A percentile compares a stretch with the other conserved stretches of the same genome.
Conservation (phyloP, 2,329 filamentous ascomycete genomes). For the Aspergillus floridensis region DNA sequence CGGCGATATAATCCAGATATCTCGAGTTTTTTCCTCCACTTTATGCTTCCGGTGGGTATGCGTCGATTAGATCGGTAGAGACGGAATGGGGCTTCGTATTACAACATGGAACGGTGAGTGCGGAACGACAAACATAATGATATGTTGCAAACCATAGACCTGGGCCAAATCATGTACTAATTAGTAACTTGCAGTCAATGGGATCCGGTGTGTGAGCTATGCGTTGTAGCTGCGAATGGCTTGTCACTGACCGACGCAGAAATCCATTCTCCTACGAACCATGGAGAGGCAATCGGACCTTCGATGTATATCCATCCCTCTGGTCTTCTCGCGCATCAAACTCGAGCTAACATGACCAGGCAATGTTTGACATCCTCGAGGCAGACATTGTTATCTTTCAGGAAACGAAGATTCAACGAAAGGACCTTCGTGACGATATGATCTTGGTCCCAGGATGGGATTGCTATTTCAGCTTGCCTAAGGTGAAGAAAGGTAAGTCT, state of each 20-base stretch:
- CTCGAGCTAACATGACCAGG: slow-evolving; percentile 43
- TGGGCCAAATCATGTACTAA: slow-evolving; percentile 22
- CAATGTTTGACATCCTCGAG: slow-evolving; percentile 92
- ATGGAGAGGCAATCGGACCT: slow-evolving; percentile 71
- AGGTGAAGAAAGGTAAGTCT: slow-evolving; percentile 77
- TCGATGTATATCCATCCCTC: slow-evolving; percentile 52
- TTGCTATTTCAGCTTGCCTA: slow-evolving; percentile 89
- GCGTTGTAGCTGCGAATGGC: not conserved
- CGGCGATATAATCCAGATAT: not conserved
- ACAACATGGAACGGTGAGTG: slow-evolving; percentile 79
- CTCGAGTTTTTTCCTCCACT: not conserved
- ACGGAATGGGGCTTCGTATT: slow-evolving; percentile 70
- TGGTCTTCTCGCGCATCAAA: not conserved
- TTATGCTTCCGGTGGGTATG: slow-evolving; percentile 12
- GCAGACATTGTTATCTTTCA: slow-evolving; percentile 94
- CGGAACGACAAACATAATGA: not conserved
- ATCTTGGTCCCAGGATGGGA: slow-evolving; percentile 94
- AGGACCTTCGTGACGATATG: slow-evolving; percentile 92
- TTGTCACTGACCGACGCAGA: slow-evolving; percentile 41
- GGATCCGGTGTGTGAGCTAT: slow-evolving; percentile 60
- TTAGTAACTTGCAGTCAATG: slow-evolving; percentile 60
- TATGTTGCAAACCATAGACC: not conserved
- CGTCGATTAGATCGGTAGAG: slow-evolving; percentile 8
- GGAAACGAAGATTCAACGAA: slow-evolving; percentile 92
- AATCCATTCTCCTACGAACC: slow-evolving; percentile 83